These are phyloP conservation scores for Nothophaeocryptopus gaeumannii DNA, from an alignment of 2,329 filamentous ascomycete genomes.

Conservation along the genomic window DNA sequence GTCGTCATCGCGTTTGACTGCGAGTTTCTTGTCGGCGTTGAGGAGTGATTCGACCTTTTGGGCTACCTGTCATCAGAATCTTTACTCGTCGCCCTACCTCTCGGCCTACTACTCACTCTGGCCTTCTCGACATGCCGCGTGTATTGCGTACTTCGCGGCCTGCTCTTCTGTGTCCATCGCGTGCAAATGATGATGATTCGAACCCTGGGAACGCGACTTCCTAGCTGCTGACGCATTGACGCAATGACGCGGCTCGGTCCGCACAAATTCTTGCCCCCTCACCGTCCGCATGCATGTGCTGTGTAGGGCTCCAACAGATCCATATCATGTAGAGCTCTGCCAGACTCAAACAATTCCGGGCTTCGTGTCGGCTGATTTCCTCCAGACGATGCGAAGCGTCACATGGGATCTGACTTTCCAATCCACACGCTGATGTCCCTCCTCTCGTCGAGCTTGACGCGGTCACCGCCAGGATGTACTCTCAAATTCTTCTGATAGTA, in stretches of 20 bases:
- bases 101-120: slow-evolving; percentile 57
- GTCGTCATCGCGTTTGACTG: slow-evolving; percentile 73
- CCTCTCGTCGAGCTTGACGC: slow-evolving; percentile 57
- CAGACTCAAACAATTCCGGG: too few species aligned
- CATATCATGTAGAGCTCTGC: too few species aligned
- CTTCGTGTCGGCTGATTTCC: neutral
- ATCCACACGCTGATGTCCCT: slow-evolving; percentile 32
- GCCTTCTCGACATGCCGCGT: slow-evolving; percentile 82
- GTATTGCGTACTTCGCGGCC: slow-evolving; percentile 72
- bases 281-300: too few species aligned
- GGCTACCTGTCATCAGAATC: slow-evolving; percentile 49
- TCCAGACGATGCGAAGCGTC: too few species aligned
- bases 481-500: slow-evolving; percentile 90
- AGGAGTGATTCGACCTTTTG: slow-evolving; percentile 71
- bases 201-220: too few species aligned
- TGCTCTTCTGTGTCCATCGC: slow-evolving; percentile 32
- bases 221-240: too few species aligned
- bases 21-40: slow-evolving; percentile 73
- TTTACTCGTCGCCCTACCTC: neutral
- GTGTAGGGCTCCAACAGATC: too few species aligned
- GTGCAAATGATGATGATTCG: slow-evolving; percentile 1
- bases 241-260: too few species aligned
- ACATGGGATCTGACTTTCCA: neutral
- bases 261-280: too few species aligned
- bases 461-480: slow-evolving; percentile 75